Conservation (phyloP, 2,329 filamentous ascomycete genomes). For the Sclerotinia sclerotiorum region DNA sequence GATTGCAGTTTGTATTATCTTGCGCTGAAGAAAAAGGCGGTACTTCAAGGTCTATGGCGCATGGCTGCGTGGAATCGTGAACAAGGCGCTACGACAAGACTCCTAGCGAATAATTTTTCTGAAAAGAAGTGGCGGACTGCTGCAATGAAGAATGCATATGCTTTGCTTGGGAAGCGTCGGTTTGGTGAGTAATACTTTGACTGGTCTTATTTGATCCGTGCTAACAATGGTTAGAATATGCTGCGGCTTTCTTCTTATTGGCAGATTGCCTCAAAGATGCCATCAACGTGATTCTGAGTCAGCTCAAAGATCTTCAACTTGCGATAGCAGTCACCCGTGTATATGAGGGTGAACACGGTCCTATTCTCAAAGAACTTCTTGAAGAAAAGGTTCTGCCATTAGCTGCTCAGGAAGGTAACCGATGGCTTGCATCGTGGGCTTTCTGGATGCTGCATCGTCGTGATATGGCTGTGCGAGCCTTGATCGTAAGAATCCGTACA, state of each 20-base stretch:
- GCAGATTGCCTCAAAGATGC: slow-evolving; percentile 84
- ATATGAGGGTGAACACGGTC: slow-evolving; percentile 81
- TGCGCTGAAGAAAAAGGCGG: slow-evolving; percentile 84
- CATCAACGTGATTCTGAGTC: slow-evolving; percentile 80
- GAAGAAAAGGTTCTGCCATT: slow-evolving; percentile 75
- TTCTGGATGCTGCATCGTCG: slow-evolving; percentile 86
- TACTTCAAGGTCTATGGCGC: slow-evolving; percentile 88
- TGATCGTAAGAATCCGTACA: slow-evolving; percentile 62
- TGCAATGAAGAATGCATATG: slow-evolving; percentile 95
- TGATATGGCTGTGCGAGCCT: slow-evolving; percentile 78
- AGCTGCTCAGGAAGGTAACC: slow-evolving; percentile 78
- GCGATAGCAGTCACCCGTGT: slow-evolving; percentile 85
- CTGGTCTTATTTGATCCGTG: slow-evolving; percentile 22
- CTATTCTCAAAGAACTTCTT: slow-evolving; percentile 70
- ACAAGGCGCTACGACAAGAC: slow-evolving; percentile 73
- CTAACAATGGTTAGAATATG: slow-evolving; percentile 65
- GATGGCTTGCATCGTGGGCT: slow-evolving; percentile 94
- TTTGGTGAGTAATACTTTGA: slow-evolving; percentile 59
- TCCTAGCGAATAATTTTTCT: slow-evolving; percentile 88
- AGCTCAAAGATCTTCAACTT: slow-evolving; percentile 84
- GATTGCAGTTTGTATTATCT: slow-evolving; percentile 92
- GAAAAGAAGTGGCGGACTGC: slow-evolving; percentile 84
- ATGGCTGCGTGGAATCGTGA: slow-evolving; percentile 90
- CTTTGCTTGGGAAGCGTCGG: slow-evolving; percentile 82
- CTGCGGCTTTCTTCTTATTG: slow-evolving; percentile 91